Base-by-base conservation (phyloP, 768 basidiomycete genomes). In the Phanerodontia chrysosporium region DNA sequence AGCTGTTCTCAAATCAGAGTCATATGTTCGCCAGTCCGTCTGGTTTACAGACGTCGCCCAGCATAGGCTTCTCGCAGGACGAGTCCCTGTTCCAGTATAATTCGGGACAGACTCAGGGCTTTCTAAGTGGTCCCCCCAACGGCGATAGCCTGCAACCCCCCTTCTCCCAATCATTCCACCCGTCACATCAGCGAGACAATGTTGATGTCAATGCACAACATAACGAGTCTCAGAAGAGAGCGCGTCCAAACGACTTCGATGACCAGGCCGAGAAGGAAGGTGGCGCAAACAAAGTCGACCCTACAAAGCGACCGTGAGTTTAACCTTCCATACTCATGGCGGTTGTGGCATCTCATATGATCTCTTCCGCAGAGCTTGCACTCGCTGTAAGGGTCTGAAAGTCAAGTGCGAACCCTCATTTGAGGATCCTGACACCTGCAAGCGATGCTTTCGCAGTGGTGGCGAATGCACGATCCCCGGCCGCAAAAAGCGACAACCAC, bases 381-480 rank as follows among this genome's bases (percentile, higher is more conserved):
- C 78, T 59, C 81, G 89, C 3, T 91, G 89, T 75, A 90, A 89
- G 69, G 72, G 72, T 27, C 61, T 82, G 56, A 82, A 82, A 72
- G 89, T 91, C 58, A 84, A 81, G 64, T 92, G 90, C 69, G 89
- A 90, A 70, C 52, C 52, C 87, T 89, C 71, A 83, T n/a, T 39
- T 9, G 52, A 53, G 14, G 86, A 88, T 51, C 82, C 78, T 14
- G 88, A 91, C 65, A 83, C 83, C 2, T 92, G 90, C 72, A 89
- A 83, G 67, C 84, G 90, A 12, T 92, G 90, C 66, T 70, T 81
- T 56, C 82, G 83, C 60, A 86, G 86, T 10, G 82, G 81, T 6
- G 84, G 89, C 57, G 87, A 89, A 53, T 92, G 90, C 64, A 73
- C 85, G 44, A 89, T 88, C 51, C 90, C 90, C n/a, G 90, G 89